Evolutionary conservation across 2,329 filamentous ascomycete genomes (phyloP).

Genomic region (Penicillium sp.): DNA sequence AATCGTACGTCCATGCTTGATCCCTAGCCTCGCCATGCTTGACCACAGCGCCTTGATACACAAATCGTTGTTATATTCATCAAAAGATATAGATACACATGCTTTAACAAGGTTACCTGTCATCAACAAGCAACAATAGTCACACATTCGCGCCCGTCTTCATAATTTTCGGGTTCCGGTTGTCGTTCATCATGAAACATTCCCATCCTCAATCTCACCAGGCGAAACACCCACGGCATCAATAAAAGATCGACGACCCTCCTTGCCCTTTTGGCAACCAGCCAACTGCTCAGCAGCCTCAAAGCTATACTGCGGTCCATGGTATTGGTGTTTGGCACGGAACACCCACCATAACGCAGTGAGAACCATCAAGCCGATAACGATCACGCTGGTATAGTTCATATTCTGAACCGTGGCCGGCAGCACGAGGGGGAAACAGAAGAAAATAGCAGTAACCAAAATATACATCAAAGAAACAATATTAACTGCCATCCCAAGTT

Average conservation of each 20-base stretch:
- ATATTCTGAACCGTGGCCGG: conserved; percentile 50
- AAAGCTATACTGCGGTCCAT: conserved; percentile 42
- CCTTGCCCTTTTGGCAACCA: conserved; percentile 31
- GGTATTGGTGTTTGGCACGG: conserved; percentile 29
- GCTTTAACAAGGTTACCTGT: background rate
- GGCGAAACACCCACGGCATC: conserved; percentile 7
- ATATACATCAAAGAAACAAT: conserved; percentile 57
- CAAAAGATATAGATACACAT: background rate
- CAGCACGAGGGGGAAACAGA: conserved; percentile 55
- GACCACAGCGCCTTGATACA: background rate
- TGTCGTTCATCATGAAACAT: conserved; percentile 1
- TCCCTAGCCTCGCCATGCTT: background rate
- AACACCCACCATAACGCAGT: conserved; percentile 37
- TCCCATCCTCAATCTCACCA: background rate
- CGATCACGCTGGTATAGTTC: conserved; percentile 51
- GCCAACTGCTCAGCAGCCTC: conserved; percentile 56
- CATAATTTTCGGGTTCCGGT: background rate
- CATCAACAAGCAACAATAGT: background rate
- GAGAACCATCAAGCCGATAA: conserved; percentile 35
- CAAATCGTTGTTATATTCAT: background rate
- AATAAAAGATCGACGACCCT: conserved; percentile 16
- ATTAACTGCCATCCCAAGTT: conserved; percentile 52
- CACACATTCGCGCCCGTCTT: background rate
- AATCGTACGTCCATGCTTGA: background rate
- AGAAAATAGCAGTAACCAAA: conserved; percentile 60